Percentiles rank a stretch among this genome's conserved stretches.
phyloP scores from a whole-genome alignment of 1,139 yeast species.

The Geotrichum citri-aurantii region DNA sequence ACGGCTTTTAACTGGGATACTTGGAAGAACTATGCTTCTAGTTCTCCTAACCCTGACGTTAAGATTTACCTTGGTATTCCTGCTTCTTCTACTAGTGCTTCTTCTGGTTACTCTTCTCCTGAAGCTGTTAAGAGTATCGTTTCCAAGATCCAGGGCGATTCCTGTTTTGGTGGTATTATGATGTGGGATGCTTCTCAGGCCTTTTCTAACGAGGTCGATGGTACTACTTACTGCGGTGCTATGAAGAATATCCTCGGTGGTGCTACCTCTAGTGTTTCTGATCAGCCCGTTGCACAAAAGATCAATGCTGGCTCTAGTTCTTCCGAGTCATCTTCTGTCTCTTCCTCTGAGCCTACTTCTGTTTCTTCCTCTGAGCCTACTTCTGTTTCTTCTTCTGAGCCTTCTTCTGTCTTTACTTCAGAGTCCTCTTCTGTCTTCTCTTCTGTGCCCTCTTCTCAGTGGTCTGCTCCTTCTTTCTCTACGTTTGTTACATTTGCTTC shows the following conservation, averaged over 20 bases:
- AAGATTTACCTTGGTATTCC: constrained; percentile 67
- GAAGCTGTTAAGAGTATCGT: constrained; percentile 26
- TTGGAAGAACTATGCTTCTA: constrained; percentile 66
- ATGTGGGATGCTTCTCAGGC: constrained; percentile 93
- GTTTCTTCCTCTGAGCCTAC: constrained; percentile 1
- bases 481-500: not conserved
- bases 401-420: not conserved
- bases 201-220: constrained; percentile 46
- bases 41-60: constrained; percentile 54
- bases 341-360: not conserved
- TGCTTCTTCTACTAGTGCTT: constrained; percentile 60
- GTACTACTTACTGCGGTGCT: constrained; percentile 42
- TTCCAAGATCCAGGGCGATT: constrained; percentile 21
- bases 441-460: not conserved
- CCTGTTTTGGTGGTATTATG: constrained; percentile 74
- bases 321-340: constrained; percentile 1
- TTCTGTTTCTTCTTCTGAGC: not conserved
- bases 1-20: constrained; percentile 51
- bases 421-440: constrained; percentile 6
- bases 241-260: constrained; percentile 40
- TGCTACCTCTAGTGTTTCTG: constrained; percentile 15
- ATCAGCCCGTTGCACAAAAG: not conserved
- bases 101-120: constrained; percentile 47
- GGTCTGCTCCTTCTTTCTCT: not conserved
- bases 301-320: constrained; percentile 5